Percentiles rank a stretch among this genome's conserved stretches.
phyloP scores from a whole-genome alignment of 176 grass and related monocot species.

The Avena sativa region DNA sequence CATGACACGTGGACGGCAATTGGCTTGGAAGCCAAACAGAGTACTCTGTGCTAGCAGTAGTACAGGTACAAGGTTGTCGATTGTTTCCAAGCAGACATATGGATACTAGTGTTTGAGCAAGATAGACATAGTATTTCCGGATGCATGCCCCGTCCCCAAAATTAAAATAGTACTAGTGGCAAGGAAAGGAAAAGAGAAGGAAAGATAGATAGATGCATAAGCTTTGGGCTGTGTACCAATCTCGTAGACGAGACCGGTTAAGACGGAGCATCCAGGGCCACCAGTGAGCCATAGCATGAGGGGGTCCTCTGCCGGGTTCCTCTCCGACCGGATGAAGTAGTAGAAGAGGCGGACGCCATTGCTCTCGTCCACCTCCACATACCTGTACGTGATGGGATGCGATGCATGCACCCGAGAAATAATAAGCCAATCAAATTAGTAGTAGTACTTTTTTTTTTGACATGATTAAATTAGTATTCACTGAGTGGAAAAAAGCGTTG shows the following conservation, averaged over 20 bases:
- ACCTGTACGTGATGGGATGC: not conserved
- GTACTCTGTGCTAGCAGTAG: too few species aligned
- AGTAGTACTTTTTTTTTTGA: too few species aligned
- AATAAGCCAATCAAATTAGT: not conserved
- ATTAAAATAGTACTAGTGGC: not conserved
- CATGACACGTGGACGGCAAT: not conserved
- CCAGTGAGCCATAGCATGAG: conserved; percentile 60
- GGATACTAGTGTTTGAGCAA: not conserved
- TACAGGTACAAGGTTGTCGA: not conserved
- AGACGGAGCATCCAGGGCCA: conserved; percentile 55
- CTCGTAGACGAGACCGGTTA: conserved; percentile 58
- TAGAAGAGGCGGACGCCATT: conserved; percentile 56
- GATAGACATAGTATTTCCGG: not conserved
- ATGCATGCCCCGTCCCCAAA: too few species aligned
- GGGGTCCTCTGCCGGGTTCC: conserved; percentile 41
- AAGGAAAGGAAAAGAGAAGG: not conserved
- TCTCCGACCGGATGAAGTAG: conserved; percentile 60
- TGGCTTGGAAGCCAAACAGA: not conserved
- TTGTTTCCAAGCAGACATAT: not conserved
- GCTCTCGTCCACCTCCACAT: conserved; percentile 50
- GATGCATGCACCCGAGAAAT: not conserved
- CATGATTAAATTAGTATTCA: not conserved
- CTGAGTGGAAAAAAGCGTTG: not conserved
- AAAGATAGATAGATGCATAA: not conserved
- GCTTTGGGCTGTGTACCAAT: conserved; percentile 37